These are phyloP conservation scores for Inga leiocalycina DNA, from an alignment of 306 rosid species.

Conservation along the genomic window DNA sequence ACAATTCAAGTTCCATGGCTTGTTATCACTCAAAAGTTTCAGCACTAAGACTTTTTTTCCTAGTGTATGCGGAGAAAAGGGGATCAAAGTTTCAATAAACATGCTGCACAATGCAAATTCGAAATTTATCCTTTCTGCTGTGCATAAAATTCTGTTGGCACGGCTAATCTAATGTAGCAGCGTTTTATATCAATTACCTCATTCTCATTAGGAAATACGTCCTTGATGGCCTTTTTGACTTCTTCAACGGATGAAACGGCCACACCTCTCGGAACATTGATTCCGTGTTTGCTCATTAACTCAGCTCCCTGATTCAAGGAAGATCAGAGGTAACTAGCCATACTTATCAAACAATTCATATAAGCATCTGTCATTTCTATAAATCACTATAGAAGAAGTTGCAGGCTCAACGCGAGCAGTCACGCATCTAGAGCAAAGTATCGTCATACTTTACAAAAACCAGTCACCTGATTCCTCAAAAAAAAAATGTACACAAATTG, in stretches of 20 bases:
- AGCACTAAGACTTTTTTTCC: not conserved
- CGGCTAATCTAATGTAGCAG: not conserved
- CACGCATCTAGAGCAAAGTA: not conserved
- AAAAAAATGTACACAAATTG: not conserved
- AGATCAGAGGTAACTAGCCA: not conserved
- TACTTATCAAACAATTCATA: slow-evolving; percentile 11
- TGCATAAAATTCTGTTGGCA: not conserved
- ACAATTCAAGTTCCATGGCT: slow-evolving; percentile 37
- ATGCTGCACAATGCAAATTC: not conserved
- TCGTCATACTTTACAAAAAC: not conserved
- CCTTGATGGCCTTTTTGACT: slow-evolving; percentile 47
- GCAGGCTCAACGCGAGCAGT: slow-evolving; percentile 5
- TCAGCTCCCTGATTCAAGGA: slow-evolving; percentile 76
- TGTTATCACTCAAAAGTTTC: slow-evolving; percentile 5
- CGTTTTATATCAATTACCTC: slow-evolving; percentile 37
- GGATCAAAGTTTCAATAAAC: slow-evolving; percentile 9
- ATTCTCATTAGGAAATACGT: slow-evolving; percentile 55
- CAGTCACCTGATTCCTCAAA: not conserved
- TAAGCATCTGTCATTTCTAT: not conserved
- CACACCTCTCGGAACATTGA: slow-evolving; percentile 64
- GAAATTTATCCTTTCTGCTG: not conserved
- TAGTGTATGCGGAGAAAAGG: not conserved
- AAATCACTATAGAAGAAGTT: not conserved
- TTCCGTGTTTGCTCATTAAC: slow-evolving; percentile 86
- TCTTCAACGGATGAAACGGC: slow-evolving; percentile 57